phyloP scores from a whole-genome alignment of 177 flowering plant genomes.

The Telopea speciosissima region DNA sequence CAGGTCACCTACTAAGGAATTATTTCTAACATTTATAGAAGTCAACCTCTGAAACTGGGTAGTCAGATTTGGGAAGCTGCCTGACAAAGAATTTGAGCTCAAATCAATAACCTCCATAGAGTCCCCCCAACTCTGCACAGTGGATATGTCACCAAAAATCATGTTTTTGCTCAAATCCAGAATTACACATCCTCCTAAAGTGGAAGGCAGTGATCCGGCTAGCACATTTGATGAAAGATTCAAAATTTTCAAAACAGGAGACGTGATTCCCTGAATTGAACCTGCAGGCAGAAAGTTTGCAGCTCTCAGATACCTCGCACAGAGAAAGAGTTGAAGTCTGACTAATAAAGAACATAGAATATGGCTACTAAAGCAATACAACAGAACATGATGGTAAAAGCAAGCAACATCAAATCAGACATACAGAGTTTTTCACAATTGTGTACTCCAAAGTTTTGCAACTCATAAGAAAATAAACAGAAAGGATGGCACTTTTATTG shows the following conservation, averaged over 20 bases:
- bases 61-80: constrained; percentile 58
- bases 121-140: constrained; percentile 53
- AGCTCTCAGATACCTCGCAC: constrained; percentile 1
- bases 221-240: constrained; percentile 77
- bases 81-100: constrained; percentile 73
- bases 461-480: not conserved
- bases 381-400: not conserved
- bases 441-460: not conserved
- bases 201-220: constrained; percentile 62
- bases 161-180: constrained; percentile 75
- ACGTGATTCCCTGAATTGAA: constrained; percentile 45
- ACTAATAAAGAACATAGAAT: not conserved
- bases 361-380: not conserved
- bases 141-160: constrained; percentile 58
- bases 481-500: not conserved
- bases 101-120: constrained; percentile 58
- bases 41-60: constrained; percentile 43
- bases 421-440: not conserved
- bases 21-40: constrained; percentile 49
- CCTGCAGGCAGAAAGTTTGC: constrained; percentile 36
- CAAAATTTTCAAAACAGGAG: constrained; percentile 50
- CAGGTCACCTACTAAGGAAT: constrained; percentile 55
- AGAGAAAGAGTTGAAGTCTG: not conserved
- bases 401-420: not conserved
- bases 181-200: constrained; percentile 35